phyloP scores from a whole-genome alignment of 1,284 basidiomycete species.

The Naganishia sp. region DNA sequence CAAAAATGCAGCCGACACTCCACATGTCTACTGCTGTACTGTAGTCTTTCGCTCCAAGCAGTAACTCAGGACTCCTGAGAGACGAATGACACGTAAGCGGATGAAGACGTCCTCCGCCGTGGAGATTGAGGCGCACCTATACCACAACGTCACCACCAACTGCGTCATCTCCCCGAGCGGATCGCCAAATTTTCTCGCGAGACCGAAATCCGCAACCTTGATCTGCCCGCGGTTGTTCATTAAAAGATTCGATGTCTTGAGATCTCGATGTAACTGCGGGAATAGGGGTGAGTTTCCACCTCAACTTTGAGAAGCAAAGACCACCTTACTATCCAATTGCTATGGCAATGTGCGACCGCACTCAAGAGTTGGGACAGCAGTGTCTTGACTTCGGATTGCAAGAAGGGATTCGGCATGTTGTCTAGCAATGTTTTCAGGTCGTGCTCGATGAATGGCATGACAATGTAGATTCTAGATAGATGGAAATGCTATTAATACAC shows the following conservation, averaged over 20 bases:
- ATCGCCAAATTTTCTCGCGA: constrained; percentile 92
- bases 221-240: constrained; percentile 99
- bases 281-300: not conserved
- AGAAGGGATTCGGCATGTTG: constrained; percentile 89
- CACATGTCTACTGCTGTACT: constrained; percentile 69
- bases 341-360: constrained; percentile 87
- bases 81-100: constrained; percentile 19
- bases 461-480: constrained; percentile 81
- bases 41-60: constrained; percentile 88
- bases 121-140: constrained; percentile 66
- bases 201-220: constrained; percentile 97
- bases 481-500: not conserved
- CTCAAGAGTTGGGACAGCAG: constrained; percentile 91
- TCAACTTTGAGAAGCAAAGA: too few species aligned
- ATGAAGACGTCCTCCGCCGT: not conserved
- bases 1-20: constrained; percentile 71
- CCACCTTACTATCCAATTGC: constrained; percentile 76
- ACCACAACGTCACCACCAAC: constrained; percentile 98
- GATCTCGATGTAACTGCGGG: constrained; percentile 78
- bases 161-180: constrained; percentile 95
- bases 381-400: constrained; percentile 97
- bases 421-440: constrained; percentile 94
- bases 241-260: constrained; percentile 95
- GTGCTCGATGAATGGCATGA: constrained; percentile 99
- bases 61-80: constrained; percentile 87